A percentile compares a stretch with the other conserved stretches of the same genome.
Evolutionary conservation across 148 eudicot species (phyloP).

Genomic region (Rhododendron simsii): DNA sequence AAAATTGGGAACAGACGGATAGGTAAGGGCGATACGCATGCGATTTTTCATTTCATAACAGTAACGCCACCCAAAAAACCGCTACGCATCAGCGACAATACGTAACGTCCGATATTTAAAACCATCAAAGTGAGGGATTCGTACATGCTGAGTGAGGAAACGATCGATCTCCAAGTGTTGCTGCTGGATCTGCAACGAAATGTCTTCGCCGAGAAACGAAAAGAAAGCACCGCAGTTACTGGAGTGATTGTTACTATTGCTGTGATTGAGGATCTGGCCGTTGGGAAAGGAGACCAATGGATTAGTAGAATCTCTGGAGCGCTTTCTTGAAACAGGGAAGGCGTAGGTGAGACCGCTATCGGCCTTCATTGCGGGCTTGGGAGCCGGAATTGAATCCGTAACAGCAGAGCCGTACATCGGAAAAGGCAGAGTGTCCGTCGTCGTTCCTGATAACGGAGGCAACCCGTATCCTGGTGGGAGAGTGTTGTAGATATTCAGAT

Average conservation of each 20-base stretch:
- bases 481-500: constrained; percentile 7
- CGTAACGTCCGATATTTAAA: too few relatives aligned
- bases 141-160: constrained; percentile 59
- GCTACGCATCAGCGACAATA: too few relatives aligned
- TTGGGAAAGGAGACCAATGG: constrained; percentile 12
- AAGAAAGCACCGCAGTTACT: constrained; percentile 12
- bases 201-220: constrained; percentile 61
- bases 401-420: constrained; percentile 30
- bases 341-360: constrained; percentile 60
- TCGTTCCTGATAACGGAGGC: constrained; percentile 29
- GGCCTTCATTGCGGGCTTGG: constrained; percentile 31
- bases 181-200: constrained; percentile 55
- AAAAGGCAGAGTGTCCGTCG: constrained; percentile 18
- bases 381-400: constrained; percentile 12
- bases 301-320: constrained; percentile 32
- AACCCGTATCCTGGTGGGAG: constrained; percentile 19
- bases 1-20: too few relatives aligned
- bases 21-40: too few relatives aligned
- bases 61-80: too few relatives aligned
- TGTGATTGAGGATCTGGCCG: constrained; percentile 7
- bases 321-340: constrained; percentile 42
- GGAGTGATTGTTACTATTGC: not conserved
- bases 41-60: too few relatives aligned
- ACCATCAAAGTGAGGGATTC: constrained; percentile 1
- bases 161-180: constrained; percentile 65